Evolutionary conservation across 345 rosid species (phyloP).

Genomic region (Sisymbrium irio): DNA sequence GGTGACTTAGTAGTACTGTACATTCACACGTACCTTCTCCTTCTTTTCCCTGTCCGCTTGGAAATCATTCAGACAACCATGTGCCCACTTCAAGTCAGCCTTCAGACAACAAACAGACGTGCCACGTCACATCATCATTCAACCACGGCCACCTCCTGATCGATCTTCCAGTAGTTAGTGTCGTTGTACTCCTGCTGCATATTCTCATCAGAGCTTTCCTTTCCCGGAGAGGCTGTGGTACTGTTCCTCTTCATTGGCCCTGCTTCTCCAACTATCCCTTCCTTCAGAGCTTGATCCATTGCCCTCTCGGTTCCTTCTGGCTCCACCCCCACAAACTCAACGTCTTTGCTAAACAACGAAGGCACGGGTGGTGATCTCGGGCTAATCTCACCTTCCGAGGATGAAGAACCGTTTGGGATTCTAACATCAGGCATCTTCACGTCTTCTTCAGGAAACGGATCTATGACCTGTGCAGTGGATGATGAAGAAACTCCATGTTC

Average conservation of each 20-base stretch:
- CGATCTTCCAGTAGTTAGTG: conserved; percentile 93
- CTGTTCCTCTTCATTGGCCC: conserved; percentile 75
- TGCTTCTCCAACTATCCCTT: conserved; percentile 95
- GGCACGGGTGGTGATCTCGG: conserved; percentile 54
- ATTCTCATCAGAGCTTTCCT: conserved; percentile 58
- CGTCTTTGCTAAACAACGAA: conserved; percentile 81
- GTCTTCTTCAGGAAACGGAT: conserved; percentile 33
- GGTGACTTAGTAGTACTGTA: conserved; percentile 31
- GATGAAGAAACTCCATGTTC: conserved; percentile 53
- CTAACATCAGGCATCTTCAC: conserved; percentile 39
- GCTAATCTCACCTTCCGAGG: conserved; percentile 35
- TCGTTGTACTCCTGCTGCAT: conserved; percentile 80
- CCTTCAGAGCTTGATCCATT: conserved; percentile 95
- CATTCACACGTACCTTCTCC: conserved; percentile 29
- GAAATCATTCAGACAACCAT: conserved; percentile 2
- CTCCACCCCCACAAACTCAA: conserved; percentile 93
- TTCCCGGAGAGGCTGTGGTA: conserved; percentile 47
- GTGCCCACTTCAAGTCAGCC: not conserved
- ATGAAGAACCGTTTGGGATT: conserved; percentile 39
- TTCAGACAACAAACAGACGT: not conserved
- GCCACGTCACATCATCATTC: conserved; percentile 45
- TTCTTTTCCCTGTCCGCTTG: not conserved
- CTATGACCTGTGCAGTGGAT: conserved; percentile 50
- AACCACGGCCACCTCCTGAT: conserved; percentile 77
- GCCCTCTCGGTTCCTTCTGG: conserved; percentile 88